Base-by-base conservation (phyloP, 192 early-diverging fungal species). In the Cetraspora pellucida region DNA sequence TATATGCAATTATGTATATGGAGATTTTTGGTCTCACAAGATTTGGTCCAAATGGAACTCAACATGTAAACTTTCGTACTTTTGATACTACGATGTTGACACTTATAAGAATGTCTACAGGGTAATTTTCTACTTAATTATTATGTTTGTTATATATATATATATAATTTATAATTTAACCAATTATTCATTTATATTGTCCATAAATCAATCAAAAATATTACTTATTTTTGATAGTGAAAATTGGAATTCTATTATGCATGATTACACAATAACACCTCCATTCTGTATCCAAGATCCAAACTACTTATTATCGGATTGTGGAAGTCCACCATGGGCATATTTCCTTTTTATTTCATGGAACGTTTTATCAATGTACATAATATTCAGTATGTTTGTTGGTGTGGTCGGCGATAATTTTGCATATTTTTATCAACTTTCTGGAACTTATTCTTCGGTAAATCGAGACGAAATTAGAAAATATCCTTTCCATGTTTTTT, bases 321-420 rank as follows among this genome's bases (percentile, higher is more conserved):
- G 89, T 75, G 89, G 89, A 19, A 87, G 86, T 1, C 47, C 69
- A 10, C 45, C 74, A 0, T 88, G 87, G 89, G 78, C 87, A 8
- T 90, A 86, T 59, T 77, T 85, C 21, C 75, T 90, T 19, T 90
- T 90, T 47, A 78, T 88, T 10, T 74, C 82, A 0, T 90, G 87
- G 81, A 90, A 89, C 74, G 84, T 90, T 27, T 82, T 90, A n/a
- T 90, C 89, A 30, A 90, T 90, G 89, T 90, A 90, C 59, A 90
- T 90, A 52, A 89, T 90, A 50, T 85, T 83, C 0, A 84, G 84
- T 77, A 87, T 90, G 77, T 89, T 90, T 72, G 83, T 90, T 23
- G 89, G 84, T 16, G 86, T 90, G 27, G 89, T 90, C 46, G 77
- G 83, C 44, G 87, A 90, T 73, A 90, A 89, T 67, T 90, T 90